Percentiles rank a stretch among this genome's conserved stretches.
These are phyloP conservation scores for Friedmanniomyces simplex DNA, from an alignment of 495 filamentous ascomycete species.

Conservation along the genomic window DNA sequence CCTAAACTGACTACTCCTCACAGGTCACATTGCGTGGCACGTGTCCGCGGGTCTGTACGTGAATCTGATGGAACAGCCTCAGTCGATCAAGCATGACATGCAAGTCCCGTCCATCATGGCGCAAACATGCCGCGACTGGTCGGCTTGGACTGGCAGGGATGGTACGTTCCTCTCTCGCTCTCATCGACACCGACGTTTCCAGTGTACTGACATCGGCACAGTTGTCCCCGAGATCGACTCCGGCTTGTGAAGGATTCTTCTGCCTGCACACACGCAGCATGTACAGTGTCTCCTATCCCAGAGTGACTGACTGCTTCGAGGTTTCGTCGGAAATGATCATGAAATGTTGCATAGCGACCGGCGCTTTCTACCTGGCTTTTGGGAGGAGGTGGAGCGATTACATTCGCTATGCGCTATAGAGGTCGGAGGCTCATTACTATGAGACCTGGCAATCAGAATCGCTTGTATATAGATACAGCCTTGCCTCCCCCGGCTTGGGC, in stretches of 20 bases:
- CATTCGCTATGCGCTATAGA: no score
- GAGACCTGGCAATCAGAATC: no score
- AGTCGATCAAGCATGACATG: slow-evolving; percentile 11
- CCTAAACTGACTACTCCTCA: no score
- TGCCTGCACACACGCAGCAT: neutral
- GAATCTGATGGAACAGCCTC: slow-evolving; percentile 16
- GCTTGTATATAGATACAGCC: no score
- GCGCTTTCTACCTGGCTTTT: no score
- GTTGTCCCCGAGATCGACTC: slow-evolving; percentile 14
- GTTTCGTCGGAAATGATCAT: no score
- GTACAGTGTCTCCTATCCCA: no score
- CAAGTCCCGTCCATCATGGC: slow-evolving; percentile 17
- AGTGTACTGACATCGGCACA: neutral
- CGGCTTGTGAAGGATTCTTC: slow-evolving; percentile 1
- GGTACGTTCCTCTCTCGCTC: slow-evolving; percentile 7
- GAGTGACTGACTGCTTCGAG: no score
- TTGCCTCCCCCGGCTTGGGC: no score
- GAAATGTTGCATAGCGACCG: no score
- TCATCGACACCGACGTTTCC: neutral
- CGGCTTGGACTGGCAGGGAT: slow-evolving; percentile 14
- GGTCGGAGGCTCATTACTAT: no score
- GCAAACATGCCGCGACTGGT: slow-evolving; percentile 25
- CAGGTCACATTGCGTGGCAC: slow-evolving; percentile 24
- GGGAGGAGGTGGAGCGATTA: no score
- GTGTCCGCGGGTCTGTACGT: slow-evolving; percentile 20